Percentiles rank a stretch among this genome's conserved stretches.
phyloP scores from a whole-genome alignment of 2,329 filamentous ascomycete species.

The Ophiostoma australiae region DNA sequence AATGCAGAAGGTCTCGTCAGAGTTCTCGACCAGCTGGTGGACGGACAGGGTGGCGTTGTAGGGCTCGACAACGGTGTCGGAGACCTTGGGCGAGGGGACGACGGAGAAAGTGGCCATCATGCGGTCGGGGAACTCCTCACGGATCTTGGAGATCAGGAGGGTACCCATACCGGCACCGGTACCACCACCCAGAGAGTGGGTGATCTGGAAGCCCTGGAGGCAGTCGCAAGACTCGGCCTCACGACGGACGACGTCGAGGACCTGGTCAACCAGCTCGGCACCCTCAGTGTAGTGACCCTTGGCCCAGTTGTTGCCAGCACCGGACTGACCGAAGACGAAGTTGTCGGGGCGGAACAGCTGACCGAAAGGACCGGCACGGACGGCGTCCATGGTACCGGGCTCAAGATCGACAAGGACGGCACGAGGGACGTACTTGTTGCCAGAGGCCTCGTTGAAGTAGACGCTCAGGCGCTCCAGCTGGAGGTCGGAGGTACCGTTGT shows the following conservation, averaged over 20 bases:
- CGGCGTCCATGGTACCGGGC: conserved; percentile 99
- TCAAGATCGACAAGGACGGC: conserved; percentile 99
- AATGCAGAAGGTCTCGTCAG: conserved; percentile 99
- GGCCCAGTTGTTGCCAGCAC: conserved; percentile 99
- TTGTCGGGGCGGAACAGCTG: conserved; percentile 99
- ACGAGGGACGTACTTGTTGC: conserved; percentile 99
- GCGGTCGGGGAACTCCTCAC: conserved; percentile 98
- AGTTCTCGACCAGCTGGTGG: conserved; percentile 99
- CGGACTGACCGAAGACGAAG: conserved; percentile 99
- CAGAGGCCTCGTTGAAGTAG: conserved; percentile 66
- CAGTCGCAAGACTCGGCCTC: conserved; percentile 99
- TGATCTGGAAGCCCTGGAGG: conserved; percentile 99
- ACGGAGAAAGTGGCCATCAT: conserved; percentile 99
- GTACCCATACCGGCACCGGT: conserved; percentile 99
- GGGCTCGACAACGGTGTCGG: conserved; percentile 98
- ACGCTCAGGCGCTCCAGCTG: conserved; percentile 95
- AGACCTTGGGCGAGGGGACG: conserved; percentile 97
- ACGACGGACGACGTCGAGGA: conserved; percentile 95
- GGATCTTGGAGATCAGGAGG: conserved; percentile 99
- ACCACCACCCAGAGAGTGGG: conserved; percentile 99
- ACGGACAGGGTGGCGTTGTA: conserved; percentile 99
- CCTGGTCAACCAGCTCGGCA: conserved; percentile 96
- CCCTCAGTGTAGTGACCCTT: conserved; percentile 99
- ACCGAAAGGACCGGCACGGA: conserved; percentile 95
- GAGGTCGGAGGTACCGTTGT: conserved; percentile 97